Conservation (phyloP, 805 yeast genomes). For the Cyberlindnera nakhonratchasimensis region DNA sequence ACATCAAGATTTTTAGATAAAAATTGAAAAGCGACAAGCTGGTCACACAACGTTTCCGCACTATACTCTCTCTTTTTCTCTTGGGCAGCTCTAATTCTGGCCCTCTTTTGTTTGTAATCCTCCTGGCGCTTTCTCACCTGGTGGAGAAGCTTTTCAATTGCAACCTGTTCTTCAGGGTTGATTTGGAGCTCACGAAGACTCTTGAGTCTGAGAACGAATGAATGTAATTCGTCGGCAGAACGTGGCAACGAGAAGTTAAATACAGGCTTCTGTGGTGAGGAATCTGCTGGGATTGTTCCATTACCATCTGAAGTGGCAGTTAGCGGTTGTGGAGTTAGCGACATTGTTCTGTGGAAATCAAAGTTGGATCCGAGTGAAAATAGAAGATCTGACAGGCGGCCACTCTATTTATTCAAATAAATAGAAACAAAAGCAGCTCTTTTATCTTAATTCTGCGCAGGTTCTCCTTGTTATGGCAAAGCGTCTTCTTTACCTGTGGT, state of each 20-base stretch:
- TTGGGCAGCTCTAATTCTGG: slow-evolving; percentile 27
- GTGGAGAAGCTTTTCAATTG: slow-evolving; percentile 40
- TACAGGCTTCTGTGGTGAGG: slow-evolving; percentile 5
- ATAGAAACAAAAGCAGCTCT: not conserved
- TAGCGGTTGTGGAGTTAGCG: slow-evolving; percentile 10
- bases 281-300: not conserved
- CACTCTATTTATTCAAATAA: too few relatives aligned
- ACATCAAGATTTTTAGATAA: slow-evolving; percentile 63
- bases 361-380: not conserved
- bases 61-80: slow-evolving; percentile 36
- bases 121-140: slow-evolving; percentile 41
- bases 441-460: too few relatives aligned
- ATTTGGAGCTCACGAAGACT: slow-evolving; percentile 10
- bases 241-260: slow-evolving; percentile 10
- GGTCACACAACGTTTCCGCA: slow-evolving; percentile 47
- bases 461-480: too few relatives aligned
- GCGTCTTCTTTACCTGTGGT: too few relatives aligned
- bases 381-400: not conserved
- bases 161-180: slow-evolving; percentile 36
- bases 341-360: slow-evolving; percentile 2
- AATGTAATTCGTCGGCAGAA: slow-evolving; percentile 7
- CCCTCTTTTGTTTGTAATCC: slow-evolving; percentile 29
- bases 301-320: slow-evolving; percentile 2
- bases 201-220: slow-evolving; percentile 11
- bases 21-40: slow-evolving; percentile 60